phyloP scores from a whole-genome alignment of 2,329 filamentous ascomycete genomes.

The Cladosporium cucumerinum region DNA sequence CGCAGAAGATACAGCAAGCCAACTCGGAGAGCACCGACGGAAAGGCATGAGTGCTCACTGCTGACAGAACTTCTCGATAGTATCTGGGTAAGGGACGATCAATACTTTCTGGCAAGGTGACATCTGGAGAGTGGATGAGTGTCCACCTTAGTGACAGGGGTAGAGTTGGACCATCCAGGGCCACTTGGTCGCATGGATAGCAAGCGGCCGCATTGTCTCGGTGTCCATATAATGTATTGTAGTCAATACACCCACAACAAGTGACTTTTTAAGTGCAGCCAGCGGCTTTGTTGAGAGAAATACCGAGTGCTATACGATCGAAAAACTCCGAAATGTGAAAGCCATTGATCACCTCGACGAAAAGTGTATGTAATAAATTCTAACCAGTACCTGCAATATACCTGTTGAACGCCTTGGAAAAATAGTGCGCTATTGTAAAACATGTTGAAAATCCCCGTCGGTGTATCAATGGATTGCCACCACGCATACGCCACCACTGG shows the following conservation, averaged over 20 bases:
- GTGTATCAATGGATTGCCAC: not conserved
- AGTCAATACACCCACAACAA: not conserved
- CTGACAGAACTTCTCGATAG: not conserved
- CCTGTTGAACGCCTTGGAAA: conserved; percentile 15
- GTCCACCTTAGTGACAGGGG: not conserved
- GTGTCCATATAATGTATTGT: not conserved
- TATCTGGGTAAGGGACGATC: not conserved
- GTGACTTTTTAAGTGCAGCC: not conserved
- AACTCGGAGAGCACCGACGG: not conserved
- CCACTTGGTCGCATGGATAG: not conserved
- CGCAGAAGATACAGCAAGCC: conserved; percentile 25
- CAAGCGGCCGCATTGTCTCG: not conserved
- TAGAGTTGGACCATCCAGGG: not conserved
- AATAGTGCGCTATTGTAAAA: not conserved
- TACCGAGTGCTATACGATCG: not conserved
- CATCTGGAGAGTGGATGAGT: not conserved
- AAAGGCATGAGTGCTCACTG: not conserved
- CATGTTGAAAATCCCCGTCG: not conserved
- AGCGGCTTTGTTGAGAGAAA: not conserved
- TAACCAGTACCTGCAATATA: not conserved
- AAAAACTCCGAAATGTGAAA: not conserved
- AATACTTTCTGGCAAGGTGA: not conserved
- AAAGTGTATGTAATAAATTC: not conserved
- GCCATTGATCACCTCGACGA: not conserved
- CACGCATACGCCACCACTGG: not conserved